Evolutionary conservation across 192 early-diverging fungal species (phyloP), one percentile per base, ranked within the genome.

Genomic region (Piromyces finnis): DNA sequence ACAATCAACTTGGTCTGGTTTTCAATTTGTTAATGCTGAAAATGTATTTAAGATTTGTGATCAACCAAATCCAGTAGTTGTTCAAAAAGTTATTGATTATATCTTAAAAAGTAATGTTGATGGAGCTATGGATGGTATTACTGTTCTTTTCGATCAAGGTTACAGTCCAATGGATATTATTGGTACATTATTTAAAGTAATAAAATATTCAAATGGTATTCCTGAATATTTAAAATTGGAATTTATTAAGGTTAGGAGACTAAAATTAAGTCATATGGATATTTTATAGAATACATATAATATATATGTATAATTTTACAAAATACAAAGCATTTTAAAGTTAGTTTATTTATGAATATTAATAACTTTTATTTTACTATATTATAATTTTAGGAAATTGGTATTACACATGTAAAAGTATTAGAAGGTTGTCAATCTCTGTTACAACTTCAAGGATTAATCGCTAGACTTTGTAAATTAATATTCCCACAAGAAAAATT

Each of bases 41-140:
- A 95, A 97, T 81, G 96, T 98, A 11, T 99, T 94, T 87, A 95
- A 95, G 79, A 95, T 99, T 3, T 99, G 97, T 85, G 97, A 99
- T 83, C 95, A 95, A 83, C 97, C 97, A 29, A 94, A 96, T 82
- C 97, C 97, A 1, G 92, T 92, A 15, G 82, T 92, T 7, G 85
- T 98, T 28, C 86, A 90, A 79, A 86, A 89, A 51, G 93, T 97
- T 35, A 88, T 99, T 41, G 85, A 85, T n/a, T 84, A 83, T 78
- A 97, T 96, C 84, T 78, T 90, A 15, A 81, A 87, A 14, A 89
- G 87, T 36, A 85, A 95, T 29, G 88, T 95, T 0, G 91, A 94
- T 35, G 87, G 88, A 30, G 96, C 96, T 13, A 83, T 94, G 7
- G 83, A 91, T 14, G 86, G 86, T 13, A 84, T 98, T 29, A 87